Percentiles rank a stretch among this genome's conserved stretches.
Conservation (phyloP, 2,329 filamentous ascomycete genomes). For the Cordyceps fumosorosea region DNA sequence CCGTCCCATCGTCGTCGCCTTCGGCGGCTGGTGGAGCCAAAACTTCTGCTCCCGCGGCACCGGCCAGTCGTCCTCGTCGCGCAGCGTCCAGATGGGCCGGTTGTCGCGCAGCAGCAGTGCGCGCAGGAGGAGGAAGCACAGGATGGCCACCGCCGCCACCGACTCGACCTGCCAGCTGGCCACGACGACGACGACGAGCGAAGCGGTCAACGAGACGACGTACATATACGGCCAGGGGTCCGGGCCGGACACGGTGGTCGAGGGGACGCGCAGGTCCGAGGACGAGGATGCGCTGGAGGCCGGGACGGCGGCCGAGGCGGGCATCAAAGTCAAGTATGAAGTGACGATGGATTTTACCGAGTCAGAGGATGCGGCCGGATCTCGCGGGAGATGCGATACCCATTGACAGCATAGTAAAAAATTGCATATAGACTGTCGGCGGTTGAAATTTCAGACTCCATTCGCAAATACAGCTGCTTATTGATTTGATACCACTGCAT, state of each 20-base stretch:
- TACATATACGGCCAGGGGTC: neutral
- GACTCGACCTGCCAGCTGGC: constrained; percentile 3
- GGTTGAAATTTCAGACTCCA: neutral
- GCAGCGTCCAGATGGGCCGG: neutral
- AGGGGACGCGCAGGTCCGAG: neutral
- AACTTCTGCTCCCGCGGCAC: constrained; percentile 1
- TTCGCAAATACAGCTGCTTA: too few relatives aligned
- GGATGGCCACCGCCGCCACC: neutral
- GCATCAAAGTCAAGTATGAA: constrained; percentile 4
- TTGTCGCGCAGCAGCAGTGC: neutral
- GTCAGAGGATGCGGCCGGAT: neutral
- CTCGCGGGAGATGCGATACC: neutral
- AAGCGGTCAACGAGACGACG: neutral
- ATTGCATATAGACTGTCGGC: neutral
- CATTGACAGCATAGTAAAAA: neutral
- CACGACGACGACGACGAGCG: neutral
- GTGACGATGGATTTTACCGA: neutral
- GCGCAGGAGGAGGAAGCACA: neutral
- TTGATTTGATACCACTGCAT: too few relatives aligned
- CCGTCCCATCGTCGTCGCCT: neutral
- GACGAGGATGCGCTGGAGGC: neutral
- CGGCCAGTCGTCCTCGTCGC: neutral
- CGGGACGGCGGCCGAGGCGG: neutral
- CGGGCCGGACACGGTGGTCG: neutral
- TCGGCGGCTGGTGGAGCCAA: constrained; percentile 10